Percentiles rank a stretch among this genome's conserved stretches.
These are phyloP conservation scores for Hypoxylon sp. DNA, from an alignment of 2,329 filamentous ascomycete species.

Conservation along the genomic window DNA sequence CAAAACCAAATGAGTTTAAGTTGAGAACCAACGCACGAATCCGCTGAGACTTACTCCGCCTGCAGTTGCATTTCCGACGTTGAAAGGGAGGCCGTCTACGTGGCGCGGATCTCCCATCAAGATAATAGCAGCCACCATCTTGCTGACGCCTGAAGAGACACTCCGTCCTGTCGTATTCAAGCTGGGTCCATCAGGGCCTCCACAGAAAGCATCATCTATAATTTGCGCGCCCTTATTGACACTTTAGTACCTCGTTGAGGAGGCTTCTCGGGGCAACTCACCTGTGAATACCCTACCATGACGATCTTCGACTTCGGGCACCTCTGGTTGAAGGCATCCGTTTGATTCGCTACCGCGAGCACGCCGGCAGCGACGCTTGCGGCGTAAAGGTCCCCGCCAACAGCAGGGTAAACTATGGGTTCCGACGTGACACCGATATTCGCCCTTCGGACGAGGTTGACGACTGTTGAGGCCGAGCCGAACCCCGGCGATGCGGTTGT, in stretches of 20 bases:
- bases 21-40: not conserved
- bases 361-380: constrained; percentile 66
- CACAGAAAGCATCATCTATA: constrained; percentile 71
- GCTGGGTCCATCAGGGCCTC: constrained; percentile 65
- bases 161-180: constrained; percentile 60
- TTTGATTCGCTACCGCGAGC: constrained; percentile 60
- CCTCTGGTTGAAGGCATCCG: constrained; percentile 62
- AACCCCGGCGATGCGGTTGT: constrained; percentile 61
- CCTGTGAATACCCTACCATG: constrained; percentile 72
- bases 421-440: constrained; percentile 60
- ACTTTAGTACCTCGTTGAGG: not conserved
- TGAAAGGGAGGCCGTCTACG: constrained; percentile 64
- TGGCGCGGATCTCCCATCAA: constrained; percentile 72
- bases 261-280: constrained; percentile 44
- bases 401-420: constrained; percentile 65
- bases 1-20: constrained; percentile 13
- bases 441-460: constrained; percentile 57
- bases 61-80: constrained; percentile 68
- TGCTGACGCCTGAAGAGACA: constrained; percentile 59
- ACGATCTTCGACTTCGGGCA: constrained; percentile 69
- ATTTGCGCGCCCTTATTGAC: constrained; percentile 68
- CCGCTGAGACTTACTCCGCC: constrained; percentile 62
- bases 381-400: constrained; percentile 65
- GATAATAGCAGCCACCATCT: constrained; percentile 68
- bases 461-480: constrained; percentile 58